These are phyloP conservation scores for Aspergillus hortae DNA, from an alignment of 2,329 filamentous ascomycete species.

Conservation along the genomic window DNA sequence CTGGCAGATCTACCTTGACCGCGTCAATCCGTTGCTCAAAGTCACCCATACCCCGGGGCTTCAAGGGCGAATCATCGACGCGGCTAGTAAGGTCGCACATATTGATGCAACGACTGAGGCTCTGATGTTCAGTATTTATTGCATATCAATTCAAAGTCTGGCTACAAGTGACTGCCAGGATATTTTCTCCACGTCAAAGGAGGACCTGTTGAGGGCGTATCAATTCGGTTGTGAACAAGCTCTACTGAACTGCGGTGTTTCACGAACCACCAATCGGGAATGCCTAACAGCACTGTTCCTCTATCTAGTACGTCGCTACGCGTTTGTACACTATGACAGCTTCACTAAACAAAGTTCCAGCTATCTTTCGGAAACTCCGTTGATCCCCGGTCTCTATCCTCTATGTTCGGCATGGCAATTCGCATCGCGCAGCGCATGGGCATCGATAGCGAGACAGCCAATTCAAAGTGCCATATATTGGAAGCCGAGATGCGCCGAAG, in stretches of 20 bases:
- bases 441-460: slow-evolving; percentile 60
- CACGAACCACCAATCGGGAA: slow-evolving; percentile 42
- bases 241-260: slow-evolving; percentile 41
- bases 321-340: neutral
- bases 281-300: slow-evolving; percentile 52
- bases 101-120: slow-evolving; percentile 59
- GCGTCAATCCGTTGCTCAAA: slow-evolving; percentile 67
- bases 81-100: slow-evolving; percentile 53
- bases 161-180: slow-evolving; percentile 51
- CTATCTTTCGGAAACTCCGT: slow-evolving; percentile 56
- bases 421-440: slow-evolving; percentile 67
- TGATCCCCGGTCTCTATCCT: slow-evolving; percentile 57
- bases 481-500: slow-evolving; percentile 69
- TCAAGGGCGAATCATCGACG: slow-evolving; percentile 62
- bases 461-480: slow-evolving; percentile 44
- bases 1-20: slow-evolving; percentile 68
- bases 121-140: slow-evolving; percentile 65
- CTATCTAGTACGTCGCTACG: slow-evolving; percentile 45
- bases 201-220: slow-evolving; percentile 40
- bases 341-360: slow-evolving; percentile 37
- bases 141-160: slow-evolving; percentile 57
- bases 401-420: slow-evolving; percentile 62
- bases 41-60: slow-evolving; percentile 65
- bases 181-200: slow-evolving; percentile 35
- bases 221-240: slow-evolving; percentile 48